phyloP scores from a whole-genome alignment of 345 rosid species.

The Microcos paniculata region DNA sequence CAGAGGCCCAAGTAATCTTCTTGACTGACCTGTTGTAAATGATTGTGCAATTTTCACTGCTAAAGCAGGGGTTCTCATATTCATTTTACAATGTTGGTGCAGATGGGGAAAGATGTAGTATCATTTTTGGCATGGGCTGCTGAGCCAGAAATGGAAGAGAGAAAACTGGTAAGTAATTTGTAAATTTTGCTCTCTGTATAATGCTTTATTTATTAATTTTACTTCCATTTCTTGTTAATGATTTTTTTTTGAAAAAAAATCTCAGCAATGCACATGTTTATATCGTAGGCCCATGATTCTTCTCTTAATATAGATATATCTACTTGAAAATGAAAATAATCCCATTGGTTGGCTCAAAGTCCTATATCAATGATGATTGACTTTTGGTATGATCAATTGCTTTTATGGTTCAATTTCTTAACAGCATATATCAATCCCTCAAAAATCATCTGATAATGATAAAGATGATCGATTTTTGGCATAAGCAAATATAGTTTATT shows the following conservation, averaged over 20 bases:
- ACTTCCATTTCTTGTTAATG: background rate
- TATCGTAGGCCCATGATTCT: background rate
- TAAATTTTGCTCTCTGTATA: background rate
- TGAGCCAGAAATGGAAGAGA: constrained; percentile 99
- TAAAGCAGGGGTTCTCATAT: background rate
- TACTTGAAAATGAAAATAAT: background rate
- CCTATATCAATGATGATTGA: background rate
- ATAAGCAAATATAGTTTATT: too few relatives aligned
- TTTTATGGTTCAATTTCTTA: background rate
- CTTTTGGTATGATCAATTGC: background rate
- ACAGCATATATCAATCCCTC: too few relatives aligned
- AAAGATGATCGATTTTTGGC: too few relatives aligned
- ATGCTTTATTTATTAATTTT: background rate
- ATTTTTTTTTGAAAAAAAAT: background rate
- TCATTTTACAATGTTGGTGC: constrained; percentile 12
- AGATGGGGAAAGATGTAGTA: constrained; percentile 99
- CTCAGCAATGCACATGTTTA: background rate
- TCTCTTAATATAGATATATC: background rate
- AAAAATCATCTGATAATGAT: too few relatives aligned
- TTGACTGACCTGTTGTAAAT: background rate
- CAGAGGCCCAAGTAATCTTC: constrained; percentile 88
- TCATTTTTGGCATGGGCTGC: constrained; percentile 95
- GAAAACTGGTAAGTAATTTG: constrained; percentile 68
- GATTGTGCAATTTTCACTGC: background rate
- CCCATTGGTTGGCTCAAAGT: background rate